These are phyloP conservation scores for Nitzschia sp. DNA, from an alignment of 108 stramenopile species.

Conservation along the genomic window DNA sequence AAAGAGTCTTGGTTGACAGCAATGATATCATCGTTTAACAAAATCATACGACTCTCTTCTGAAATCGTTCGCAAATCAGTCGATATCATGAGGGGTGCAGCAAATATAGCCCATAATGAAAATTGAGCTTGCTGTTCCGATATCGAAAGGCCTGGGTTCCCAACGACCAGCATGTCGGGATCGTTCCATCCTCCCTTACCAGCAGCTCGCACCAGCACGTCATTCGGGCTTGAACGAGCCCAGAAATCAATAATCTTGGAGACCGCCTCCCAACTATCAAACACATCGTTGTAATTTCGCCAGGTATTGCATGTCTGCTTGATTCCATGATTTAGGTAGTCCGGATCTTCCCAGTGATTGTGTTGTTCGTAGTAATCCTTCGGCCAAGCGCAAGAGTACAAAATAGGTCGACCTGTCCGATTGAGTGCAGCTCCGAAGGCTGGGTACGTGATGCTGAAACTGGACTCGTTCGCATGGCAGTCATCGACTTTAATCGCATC, in stretches of 20 bases:
- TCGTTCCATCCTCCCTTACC: conserved; percentile 51
- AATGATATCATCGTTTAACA: conserved; percentile 20
- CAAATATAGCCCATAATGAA: conserved; percentile 45
- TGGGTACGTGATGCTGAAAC: conserved; percentile 14
- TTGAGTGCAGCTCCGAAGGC: conserved; percentile 51
- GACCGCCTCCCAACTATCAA: conserved; percentile 39
- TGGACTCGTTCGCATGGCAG: conserved; percentile 27
- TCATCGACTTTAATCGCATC: conserved; percentile 62
- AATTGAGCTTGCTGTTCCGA: conserved; percentile 46
- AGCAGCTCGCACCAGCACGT: conserved; percentile 19
- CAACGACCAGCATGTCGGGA: conserved; percentile 58
- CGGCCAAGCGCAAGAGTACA: conserved; percentile 57
- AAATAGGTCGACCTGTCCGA: conserved; percentile 42
- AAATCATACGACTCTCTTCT: conserved; percentile 18
- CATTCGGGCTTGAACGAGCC: conserved; percentile 8
- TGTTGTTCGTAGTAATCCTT: conserved; percentile 28
- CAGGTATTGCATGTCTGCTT: conserved; percentile 41
- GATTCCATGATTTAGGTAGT: conserved; percentile 25
- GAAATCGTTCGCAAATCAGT: conserved; percentile 38
- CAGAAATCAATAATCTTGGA: conserved; percentile 22
- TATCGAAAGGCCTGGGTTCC: conserved; percentile 26
- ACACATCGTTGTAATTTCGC: conserved; percentile 47
- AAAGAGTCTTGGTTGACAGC: conserved; percentile 25
- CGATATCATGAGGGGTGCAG: conserved; percentile 49
- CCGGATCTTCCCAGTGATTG: conserved; percentile 34